These are phyloP conservation scores for Rhodosporidiobolus sp. DNA, from an alignment of 768 basidiomycete genomes.

Conservation along the genomic window DNA sequence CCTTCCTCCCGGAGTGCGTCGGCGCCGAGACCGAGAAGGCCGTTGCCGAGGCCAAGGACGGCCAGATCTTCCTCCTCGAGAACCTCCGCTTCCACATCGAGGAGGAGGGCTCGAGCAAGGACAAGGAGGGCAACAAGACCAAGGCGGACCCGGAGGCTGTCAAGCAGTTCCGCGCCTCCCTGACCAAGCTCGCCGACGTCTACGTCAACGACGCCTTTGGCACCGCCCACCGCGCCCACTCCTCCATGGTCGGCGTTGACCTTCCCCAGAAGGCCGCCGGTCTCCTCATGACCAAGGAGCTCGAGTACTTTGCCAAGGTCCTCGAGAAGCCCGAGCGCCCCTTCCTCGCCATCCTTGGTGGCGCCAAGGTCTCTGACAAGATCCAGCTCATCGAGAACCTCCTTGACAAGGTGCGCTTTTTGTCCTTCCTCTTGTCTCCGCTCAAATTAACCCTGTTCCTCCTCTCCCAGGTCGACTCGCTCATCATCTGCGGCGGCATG, in stretches of 20 bases:
- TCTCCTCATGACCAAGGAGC: constrained; percentile 96
- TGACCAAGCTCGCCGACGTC: constrained; percentile 88
- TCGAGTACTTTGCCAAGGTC: constrained; percentile 97
- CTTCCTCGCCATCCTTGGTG: constrained; percentile 96
- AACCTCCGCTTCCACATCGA: constrained; percentile 98
- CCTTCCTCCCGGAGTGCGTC: constrained; percentile 79
- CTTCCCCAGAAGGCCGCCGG: constrained; percentile 88
- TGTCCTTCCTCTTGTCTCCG: not conserved
- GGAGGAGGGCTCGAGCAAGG: constrained; percentile 91
- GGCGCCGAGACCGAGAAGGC: constrained; percentile 78
- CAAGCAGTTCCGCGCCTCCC: constrained; percentile 74
- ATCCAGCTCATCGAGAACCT: constrained; percentile 98
- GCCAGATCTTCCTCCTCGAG: constrained; percentile 80
- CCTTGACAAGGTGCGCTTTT: constrained; percentile 78
- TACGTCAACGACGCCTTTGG: constrained; percentile 99
- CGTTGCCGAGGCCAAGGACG: constrained; percentile 61
- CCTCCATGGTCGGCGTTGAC: constrained; percentile 96
- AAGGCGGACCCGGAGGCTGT: constrained; percentile 85
- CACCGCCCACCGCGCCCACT: constrained; percentile 96
- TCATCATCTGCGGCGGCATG: constrained; percentile 98
- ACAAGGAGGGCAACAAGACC: constrained; percentile 87
- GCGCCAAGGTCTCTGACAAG: constrained; percentile 98
- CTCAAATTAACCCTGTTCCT: constrained; percentile 8
- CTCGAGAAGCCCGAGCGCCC: constrained; percentile 89
- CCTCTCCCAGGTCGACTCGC: constrained; percentile 70